Evolutionary conservation across 768 basidiomycete species (phyloP).

Genomic region (Collybia sordida): DNA sequence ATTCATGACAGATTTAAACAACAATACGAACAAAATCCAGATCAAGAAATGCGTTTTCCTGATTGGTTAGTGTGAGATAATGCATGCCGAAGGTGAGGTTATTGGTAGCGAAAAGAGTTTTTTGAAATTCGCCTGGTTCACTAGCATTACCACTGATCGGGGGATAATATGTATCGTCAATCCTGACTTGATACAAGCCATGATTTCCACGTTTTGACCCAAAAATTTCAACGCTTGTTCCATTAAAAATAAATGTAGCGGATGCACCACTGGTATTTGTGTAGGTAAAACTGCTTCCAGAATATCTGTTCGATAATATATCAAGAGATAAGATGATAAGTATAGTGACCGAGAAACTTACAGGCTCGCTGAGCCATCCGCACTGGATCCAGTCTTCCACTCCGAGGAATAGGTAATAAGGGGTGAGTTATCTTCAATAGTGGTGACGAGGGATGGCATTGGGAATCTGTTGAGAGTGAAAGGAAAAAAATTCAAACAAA

Average conservation of each 20-base stretch:
- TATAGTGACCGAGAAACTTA: background rate
- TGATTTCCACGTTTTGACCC: constrained; percentile 50
- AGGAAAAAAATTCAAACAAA: background rate
- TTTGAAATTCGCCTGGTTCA: constrained; percentile 35
- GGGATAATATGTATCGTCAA: constrained; percentile 34
- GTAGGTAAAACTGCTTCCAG: constrained; percentile 36
- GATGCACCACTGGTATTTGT: constrained; percentile 30
- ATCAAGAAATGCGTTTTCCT: constrained; percentile 32
- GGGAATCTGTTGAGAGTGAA: background rate
- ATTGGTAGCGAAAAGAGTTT: constrained; percentile 35
- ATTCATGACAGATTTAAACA: background rate
- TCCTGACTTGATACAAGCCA: constrained; percentile 39
- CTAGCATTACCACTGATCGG: constrained; percentile 24
- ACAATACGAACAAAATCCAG: constrained; percentile 44
- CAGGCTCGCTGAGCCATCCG: constrained; percentile 5
- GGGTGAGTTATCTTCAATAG: constrained; percentile 16
- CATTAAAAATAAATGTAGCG: constrained; percentile 45
- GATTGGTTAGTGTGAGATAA: constrained; percentile 33
- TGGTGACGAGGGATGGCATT: constrained; percentile 12
- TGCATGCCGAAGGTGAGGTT: constrained; percentile 34
- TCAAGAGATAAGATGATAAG: background rate
- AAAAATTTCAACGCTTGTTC: constrained; percentile 48
- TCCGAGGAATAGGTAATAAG: constrained; percentile 12
- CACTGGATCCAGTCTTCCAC: constrained; percentile 10
- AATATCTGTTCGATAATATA: constrained; percentile 23